Base-by-base conservation (phyloP, 2,329 filamentous ascomycete species). In the Aureobasidium vineae region DNA sequence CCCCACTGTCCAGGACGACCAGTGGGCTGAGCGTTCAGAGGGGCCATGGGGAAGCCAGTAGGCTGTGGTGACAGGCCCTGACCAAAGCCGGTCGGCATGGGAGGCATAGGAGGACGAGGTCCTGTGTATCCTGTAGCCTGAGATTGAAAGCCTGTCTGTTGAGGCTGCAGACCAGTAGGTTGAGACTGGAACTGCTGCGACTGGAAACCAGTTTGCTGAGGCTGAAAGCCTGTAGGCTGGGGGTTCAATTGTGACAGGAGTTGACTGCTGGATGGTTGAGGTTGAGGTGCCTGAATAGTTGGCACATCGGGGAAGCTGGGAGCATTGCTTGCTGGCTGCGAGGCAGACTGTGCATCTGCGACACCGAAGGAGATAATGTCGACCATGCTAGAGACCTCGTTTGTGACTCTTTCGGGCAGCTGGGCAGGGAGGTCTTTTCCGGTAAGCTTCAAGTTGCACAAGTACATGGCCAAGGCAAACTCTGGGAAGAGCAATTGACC, bases 361-460 rank as follows among this genome's bases (percentile, higher is more conserved):
- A 97, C 86, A 71, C 89, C 92, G 76, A 99, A 99, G 68, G 92
- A 97, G 75, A 99, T 99, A 66, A 99, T 99, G 75, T 99, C 95
- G 47, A 99, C 95, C 93, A 99, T 98, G 79, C 95, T 97, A 3
- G 94, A 98, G 21, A 99, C 95, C 77, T 99, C 95, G 73, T 99
- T 99, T 80, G 88, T 90, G 70, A 99, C 88, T 67, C 87, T 89
- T 38, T 97, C 92, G 0, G 95, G 95, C 11, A 99, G 83, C 6
- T 75, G 77, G 1, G 83, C 75, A 0, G 95, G 95, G 28, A 99
- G 79, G 0, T 88, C 82, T 78, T 96, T 97, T 67, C 92, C 92
- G 0, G 91, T 95, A 67, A 98, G 83, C 76, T 90, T 95, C 71
- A 99, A 76, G 75, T 98, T 99, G 83, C 95, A 99, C 38, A 99